Evolutionary conservation across 345 rosid species (phyloP).

Genomic region (Cardiospermum halicacabum): DNA sequence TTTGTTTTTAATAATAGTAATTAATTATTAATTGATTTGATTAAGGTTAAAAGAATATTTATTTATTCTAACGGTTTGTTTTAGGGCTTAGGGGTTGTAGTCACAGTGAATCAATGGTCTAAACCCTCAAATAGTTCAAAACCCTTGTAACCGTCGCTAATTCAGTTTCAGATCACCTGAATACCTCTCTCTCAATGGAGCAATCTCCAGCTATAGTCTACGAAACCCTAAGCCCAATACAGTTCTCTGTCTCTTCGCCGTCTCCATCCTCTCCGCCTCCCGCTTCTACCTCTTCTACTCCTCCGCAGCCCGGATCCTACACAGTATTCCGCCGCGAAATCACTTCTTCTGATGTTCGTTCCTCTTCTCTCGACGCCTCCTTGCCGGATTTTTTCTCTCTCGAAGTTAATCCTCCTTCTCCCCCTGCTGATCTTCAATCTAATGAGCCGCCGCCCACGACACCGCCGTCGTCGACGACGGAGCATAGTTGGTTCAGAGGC

Average conservation of each 20-base stretch:
- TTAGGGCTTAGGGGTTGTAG: too few relatives aligned
- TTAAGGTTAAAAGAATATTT: too few relatives aligned
- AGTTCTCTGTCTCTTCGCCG: conserved; percentile 16
- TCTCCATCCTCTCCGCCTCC: conserved; percentile 5
- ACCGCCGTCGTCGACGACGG: conserved; percentile 40
- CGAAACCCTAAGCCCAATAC: conserved; percentile 50
- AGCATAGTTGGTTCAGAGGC: conserved; percentile 70
- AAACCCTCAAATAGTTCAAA: background rate
- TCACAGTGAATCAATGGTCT: too few relatives aligned
- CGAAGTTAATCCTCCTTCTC: conserved; percentile 30
- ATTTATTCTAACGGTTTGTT: too few relatives aligned
- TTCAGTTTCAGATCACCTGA: background rate
- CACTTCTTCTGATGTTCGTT: conserved; percentile 29
- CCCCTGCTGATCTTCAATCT: conserved; percentile 10
- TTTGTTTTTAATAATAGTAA: too few relatives aligned
- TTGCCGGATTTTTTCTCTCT: conserved; percentile 74
- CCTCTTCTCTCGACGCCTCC: conserved; percentile 26
- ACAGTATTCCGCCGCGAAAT: conserved; percentile 75
- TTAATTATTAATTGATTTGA: too few relatives aligned
- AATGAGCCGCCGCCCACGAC: conserved; percentile 29
- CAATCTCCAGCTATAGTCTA: conserved; percentile 35
- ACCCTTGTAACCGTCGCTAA: background rate
- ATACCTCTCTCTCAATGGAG: conserved; percentile 26
- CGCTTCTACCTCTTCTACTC: conserved; percentile 18
- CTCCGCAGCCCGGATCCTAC: conserved; percentile 34